Base-by-base conservation (phyloP, 768 basidiomycete genomes). In the Leucocoprinus birnbaumii region DNA sequence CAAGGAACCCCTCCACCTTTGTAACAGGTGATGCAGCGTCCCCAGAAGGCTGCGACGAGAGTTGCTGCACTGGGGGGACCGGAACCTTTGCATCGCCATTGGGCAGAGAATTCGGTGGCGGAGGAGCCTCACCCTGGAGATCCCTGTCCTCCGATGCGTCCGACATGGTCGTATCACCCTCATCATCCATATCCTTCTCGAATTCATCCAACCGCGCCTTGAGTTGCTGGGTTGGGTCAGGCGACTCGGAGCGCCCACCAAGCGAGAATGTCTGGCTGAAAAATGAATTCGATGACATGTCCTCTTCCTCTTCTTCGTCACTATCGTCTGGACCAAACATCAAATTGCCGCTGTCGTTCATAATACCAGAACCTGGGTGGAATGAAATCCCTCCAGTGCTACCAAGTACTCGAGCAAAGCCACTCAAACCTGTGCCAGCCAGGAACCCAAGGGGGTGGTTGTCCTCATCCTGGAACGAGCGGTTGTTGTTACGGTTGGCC, bases 291-390 rank as follows among this genome's bases (percentile, higher is more conserved):
- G 67, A 66, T 19, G 71, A 64, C 24, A 57, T 54, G 48, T 64
- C 55, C 24, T 70, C 70, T 51, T 83, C 83, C 16, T 79, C 80
- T 1, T 84, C 84, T 26, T 85, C 81, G 25, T 85, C 83, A 40
- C 80, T 79, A 19, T 85, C 85, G 43, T 87, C 83, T 31, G 80
- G 71, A 35, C 76, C 80, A 61, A 89, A 89, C 83, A 87, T 85
- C 62, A 87, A 68, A 18, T 72, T 68, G 11, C 78, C 77, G 35
- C 61, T 63, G 55, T 81, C 82, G 58, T 65, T 76, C 66, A 77
- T 71, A 62, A 84, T 79, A 49, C 75, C 76, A 19, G 74, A 71
- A 31, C 77, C 78, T 6, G 81, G 85, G 57, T 76, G 71, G 66
- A 86, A 87, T 14, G 85, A 84, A 57, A 92, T 86, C 31, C 87